These are phyloP conservation scores for Boletus vermiculosoides DNA, from an alignment of 768 basidiomycete species.

Conservation along the genomic window DNA sequence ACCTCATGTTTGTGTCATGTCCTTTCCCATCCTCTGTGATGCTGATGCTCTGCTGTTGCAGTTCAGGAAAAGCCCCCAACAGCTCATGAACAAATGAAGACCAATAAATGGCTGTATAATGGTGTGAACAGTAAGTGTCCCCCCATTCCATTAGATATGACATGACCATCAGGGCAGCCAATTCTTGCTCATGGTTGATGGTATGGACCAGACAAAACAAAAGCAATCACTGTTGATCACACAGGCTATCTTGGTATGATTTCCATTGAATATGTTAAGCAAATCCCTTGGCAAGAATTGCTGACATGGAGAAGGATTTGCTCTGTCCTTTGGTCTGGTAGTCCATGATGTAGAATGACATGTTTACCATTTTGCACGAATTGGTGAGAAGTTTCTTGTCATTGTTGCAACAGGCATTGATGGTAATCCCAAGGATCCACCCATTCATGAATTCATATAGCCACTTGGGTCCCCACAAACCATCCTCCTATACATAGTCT, in stretches of 20 bases:
- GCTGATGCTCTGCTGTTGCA: background rate
- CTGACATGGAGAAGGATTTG: conserved; percentile 22
- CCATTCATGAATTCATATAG: background rate
- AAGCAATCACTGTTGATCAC: conserved; percentile 28
- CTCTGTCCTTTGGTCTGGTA: conserved; percentile 38
- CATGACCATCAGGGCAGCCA: conserved; percentile 38
- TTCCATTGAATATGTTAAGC: conserved; percentile 30
- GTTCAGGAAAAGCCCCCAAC: background rate
- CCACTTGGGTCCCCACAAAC: background rate
- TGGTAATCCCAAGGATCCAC: background rate
- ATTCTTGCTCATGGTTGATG: conserved; percentile 39
- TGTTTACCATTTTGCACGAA: background rate
- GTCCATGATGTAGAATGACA: conserved; percentile 29
- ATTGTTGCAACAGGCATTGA: background rate
- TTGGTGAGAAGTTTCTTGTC: background rate
- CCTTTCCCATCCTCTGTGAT: too few species aligned
- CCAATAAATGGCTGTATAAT: conserved; percentile 20
- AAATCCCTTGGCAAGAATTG: conserved; percentile 32
- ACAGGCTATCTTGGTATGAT: background rate
- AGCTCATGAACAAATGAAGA: background rate
- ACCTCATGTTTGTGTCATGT: too few species aligned
- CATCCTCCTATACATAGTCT: background rate
- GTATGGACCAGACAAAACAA: conserved; percentile 33
- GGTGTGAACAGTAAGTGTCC: conserved; percentile 37
- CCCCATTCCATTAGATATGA: conserved; percentile 47